These are phyloP conservation scores for Phanerochaete sordida DNA, from an alignment of 768 basidiomycete genomes.

Conservation along the genomic window DNA sequence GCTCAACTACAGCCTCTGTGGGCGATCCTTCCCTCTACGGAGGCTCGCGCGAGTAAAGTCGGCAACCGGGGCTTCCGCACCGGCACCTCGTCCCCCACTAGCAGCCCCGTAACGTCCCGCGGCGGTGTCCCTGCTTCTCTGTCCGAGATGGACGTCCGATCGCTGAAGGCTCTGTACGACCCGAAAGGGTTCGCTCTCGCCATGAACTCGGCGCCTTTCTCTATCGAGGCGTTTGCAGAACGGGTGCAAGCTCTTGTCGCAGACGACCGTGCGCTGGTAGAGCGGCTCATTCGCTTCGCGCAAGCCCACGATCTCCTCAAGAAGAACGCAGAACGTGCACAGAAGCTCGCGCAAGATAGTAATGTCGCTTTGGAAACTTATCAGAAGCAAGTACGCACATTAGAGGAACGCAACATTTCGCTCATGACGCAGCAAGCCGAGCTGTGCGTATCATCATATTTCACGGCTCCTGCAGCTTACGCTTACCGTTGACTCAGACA, in stretches of 20 bases:
- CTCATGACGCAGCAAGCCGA: conserved; percentile 49
- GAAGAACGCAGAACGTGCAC: conserved; percentile 88
- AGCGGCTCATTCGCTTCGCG: conserved; percentile 79
- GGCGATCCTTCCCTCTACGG: conserved; percentile 79
- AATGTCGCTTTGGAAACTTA: conserved; percentile 80
- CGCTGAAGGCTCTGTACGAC: conserved; percentile 80
- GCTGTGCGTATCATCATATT: conserved; percentile 39
- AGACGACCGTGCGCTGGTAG: conserved; percentile 82
- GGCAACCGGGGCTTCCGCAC: conserved; percentile 42
- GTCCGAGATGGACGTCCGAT: conserved; percentile 82
- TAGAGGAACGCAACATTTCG: conserved; percentile 70
- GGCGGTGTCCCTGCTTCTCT: conserved; percentile 48
- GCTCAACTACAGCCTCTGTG: conserved; percentile 71
- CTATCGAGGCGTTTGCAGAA: conserved; percentile 70
- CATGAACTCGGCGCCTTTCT: conserved; percentile 38
- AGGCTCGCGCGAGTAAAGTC: conserved; percentile 71
- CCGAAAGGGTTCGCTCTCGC: conserved; percentile 17
- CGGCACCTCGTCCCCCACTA: conserved; percentile 25
- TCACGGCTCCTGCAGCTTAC: neutral
- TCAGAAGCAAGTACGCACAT: conserved; percentile 77
- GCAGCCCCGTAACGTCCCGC: conserved; percentile 25
- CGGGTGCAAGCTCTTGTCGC: conserved; percentile 78
- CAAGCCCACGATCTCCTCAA: conserved; percentile 89
- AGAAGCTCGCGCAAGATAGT: conserved; percentile 86
- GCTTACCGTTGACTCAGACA: conserved; percentile 39